A percentile compares a stretch with the other conserved stretches of the same genome.
phyloP scores from a whole-genome alignment of 2,329 filamentous ascomycete genomes.

The Mariannaea sp. region DNA sequence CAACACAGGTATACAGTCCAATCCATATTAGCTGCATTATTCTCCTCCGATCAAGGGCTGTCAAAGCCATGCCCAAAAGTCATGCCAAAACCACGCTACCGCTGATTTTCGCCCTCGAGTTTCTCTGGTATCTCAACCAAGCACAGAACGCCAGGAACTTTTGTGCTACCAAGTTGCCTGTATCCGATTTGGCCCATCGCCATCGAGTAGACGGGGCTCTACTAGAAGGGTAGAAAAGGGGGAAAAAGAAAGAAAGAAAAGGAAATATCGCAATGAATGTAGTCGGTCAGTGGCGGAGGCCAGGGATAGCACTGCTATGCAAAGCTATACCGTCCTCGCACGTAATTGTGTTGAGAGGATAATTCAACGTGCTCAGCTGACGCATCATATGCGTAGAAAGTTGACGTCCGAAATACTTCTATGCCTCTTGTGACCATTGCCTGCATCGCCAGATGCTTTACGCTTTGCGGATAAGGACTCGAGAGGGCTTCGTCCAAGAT shows the following conservation, averaged over 20 bases:
- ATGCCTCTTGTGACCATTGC: slow-evolving; percentile 58
- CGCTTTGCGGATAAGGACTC: slow-evolving; percentile 57
- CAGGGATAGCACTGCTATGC: slow-evolving; percentile 46
- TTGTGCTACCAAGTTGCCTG: slow-evolving; percentile 30
- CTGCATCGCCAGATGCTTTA: slow-evolving; percentile 55
- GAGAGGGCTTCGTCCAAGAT: slow-evolving; percentile 55
- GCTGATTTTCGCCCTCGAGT: slow-evolving; percentile 27
- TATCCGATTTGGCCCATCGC: slow-evolving; percentile 21
- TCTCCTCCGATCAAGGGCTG: slow-evolving; percentile 20
- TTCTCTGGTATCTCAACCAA: slow-evolving; percentile 26
- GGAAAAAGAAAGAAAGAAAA: slow-evolving; percentile 28
- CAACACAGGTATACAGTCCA: slow-evolving; percentile 27
- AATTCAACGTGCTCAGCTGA: slow-evolving; percentile 13
- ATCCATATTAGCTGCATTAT: slow-evolving; percentile 35
- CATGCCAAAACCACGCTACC: slow-evolving; percentile 7
- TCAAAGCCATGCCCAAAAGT: slow-evolving; percentile 13
- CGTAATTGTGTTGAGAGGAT: slow-evolving; percentile 42
- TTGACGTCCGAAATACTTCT: slow-evolving; percentile 64
- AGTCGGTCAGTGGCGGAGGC: slow-evolving; percentile 43
- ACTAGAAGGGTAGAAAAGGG: slow-evolving; percentile 30
- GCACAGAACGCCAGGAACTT: slow-evolving; percentile 26
- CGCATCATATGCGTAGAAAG: slow-evolving; percentile 49
- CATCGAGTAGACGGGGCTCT: slow-evolving; percentile 18
- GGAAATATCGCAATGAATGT: slow-evolving; percentile 21
- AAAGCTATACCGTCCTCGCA: slow-evolving; percentile 52